Conservation (phyloP, 176 grass and related monocot species). For the Stipa capillata region DNA sequence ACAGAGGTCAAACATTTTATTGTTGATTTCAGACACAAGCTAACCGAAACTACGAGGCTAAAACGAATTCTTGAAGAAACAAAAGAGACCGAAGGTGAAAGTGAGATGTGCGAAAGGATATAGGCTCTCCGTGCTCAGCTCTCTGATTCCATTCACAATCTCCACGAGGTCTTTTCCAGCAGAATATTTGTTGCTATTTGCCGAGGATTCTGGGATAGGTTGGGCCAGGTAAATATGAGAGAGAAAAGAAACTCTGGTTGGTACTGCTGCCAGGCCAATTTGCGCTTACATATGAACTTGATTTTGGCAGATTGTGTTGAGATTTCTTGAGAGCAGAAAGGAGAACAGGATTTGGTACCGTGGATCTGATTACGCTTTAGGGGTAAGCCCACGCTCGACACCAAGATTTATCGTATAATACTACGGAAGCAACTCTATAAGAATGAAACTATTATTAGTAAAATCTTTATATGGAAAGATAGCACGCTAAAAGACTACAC, state of each 20-base stretch:
- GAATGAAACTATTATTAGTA: not conserved
- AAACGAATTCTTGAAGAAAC: slow-evolving; percentile 87
- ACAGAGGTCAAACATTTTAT: not conserved
- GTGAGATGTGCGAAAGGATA: slow-evolving; percentile 80
- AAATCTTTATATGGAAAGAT: not conserved
- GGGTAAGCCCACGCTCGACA: slow-evolving; percentile 43
- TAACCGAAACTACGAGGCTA: slow-evolving; percentile 58
- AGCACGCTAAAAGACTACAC: not conserved
- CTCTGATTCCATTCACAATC: slow-evolving; percentile 70
- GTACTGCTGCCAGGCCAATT: not conserved
- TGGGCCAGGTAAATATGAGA: slow-evolving; percentile 66
- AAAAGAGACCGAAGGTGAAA: slow-evolving; percentile 72
- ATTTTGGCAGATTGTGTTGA: slow-evolving; percentile 66
- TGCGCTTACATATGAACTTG: not conserved
- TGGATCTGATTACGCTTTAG: slow-evolving; percentile 73
- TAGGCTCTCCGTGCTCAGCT: slow-evolving; percentile 58
- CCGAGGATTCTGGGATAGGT: slow-evolving; percentile 78
- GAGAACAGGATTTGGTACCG: slow-evolving; percentile 90
- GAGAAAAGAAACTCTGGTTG: not conserved
- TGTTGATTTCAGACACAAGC: slow-evolving; percentile 49
- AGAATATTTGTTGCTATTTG: slow-evolving; percentile 91
- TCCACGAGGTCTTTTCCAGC: slow-evolving; percentile 70
- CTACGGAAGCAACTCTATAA: not conserved
- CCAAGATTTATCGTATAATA: not conserved
- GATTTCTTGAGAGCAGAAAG: slow-evolving; percentile 90